Evolutionary conservation across 495 filamentous ascomycete species (phyloP).

Genomic region (Hypoxylon lienhwacheense): DNA sequence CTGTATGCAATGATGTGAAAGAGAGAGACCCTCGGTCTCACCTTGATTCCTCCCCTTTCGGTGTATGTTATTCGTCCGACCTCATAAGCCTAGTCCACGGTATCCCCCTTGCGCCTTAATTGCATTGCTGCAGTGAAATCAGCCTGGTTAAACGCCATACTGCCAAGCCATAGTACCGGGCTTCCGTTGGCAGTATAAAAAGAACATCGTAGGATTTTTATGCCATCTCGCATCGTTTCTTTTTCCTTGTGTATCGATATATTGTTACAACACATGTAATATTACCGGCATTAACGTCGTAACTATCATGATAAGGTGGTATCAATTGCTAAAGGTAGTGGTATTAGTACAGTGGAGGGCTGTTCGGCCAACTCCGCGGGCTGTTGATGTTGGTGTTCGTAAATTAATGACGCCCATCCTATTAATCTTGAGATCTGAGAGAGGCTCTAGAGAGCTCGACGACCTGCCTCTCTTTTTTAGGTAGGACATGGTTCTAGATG

Average conservation of each 20-base stretch:
- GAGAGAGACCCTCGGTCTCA: neutral
- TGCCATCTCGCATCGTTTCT: slow-evolving; percentile 9
- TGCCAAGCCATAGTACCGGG: slow-evolving; percentile 1
- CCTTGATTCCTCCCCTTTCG: slow-evolving; percentile 6
- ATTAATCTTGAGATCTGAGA: neutral
- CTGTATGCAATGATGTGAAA: neutral
- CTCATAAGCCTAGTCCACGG: too few relatives aligned
- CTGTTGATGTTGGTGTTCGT: too few relatives aligned
- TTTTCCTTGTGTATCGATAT: slow-evolving; percentile 23
- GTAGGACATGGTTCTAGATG: too few relatives aligned
- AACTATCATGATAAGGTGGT: slow-evolving; percentile 21
- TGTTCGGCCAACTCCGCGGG: neutral
- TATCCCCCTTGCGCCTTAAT: too few relatives aligned
- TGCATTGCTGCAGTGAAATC: too few relatives aligned
- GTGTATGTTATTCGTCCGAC: too few relatives aligned
- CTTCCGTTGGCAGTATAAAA: slow-evolving; percentile 11
- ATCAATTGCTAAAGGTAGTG: neutral
- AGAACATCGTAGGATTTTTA: slow-evolving; percentile 14
- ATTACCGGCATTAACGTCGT: slow-evolving; percentile 25
- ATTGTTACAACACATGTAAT: slow-evolving; percentile 23
- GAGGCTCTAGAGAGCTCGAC: too few relatives aligned
- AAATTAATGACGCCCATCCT: too few relatives aligned
- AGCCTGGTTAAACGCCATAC: slow-evolving; percentile 29
- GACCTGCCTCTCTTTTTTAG: too few relatives aligned
- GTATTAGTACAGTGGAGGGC: neutral